These are phyloP conservation scores for Tillandsia leiboldiana DNA, from an alignment of 176 grass and related monocot genomes.

Conservation along the genomic window DNA sequence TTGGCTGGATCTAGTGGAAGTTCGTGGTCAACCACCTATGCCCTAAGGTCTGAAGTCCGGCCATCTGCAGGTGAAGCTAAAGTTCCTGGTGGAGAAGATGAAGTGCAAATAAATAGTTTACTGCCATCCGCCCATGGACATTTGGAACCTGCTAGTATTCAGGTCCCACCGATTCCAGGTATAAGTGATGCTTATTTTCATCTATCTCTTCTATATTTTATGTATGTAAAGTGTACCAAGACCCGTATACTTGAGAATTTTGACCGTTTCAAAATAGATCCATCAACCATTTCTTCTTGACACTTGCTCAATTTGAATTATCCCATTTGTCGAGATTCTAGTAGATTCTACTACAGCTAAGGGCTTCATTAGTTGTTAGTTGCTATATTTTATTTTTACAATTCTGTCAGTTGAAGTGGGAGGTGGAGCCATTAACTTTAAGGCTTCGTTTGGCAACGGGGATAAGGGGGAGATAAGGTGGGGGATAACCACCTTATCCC, in stretches of 20 bases:
- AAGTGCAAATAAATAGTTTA: not conserved
- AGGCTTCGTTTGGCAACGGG: no score
- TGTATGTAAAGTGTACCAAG: not conserved
- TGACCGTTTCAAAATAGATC: no score
- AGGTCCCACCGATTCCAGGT: not conserved
- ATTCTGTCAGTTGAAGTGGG: no score
- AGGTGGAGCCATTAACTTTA: no score
- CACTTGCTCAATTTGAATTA: no score
- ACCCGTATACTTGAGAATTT: not conserved
- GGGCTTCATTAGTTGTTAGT: no score
- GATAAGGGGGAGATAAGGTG: no score
- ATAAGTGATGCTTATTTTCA: not conserved
- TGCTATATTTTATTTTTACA: no score
- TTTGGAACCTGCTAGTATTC: not conserved
- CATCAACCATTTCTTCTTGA: no score
- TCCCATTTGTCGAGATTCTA: no score
- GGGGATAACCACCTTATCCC: no score
- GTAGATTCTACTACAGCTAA: no score
- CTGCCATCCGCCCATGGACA: not conserved
- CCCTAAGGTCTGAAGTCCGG: not conserved
- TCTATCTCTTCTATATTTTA: not conserved
- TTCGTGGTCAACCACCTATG: conserved; percentile 22
- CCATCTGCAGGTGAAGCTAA: not conserved
- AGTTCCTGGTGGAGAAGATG: conserved; percentile 2
- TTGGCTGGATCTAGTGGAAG: conserved; percentile 21